Conservation (phyloP, 2,329 filamentous ascomycete genomes). For the Pestalotiopsis fici region DNA sequence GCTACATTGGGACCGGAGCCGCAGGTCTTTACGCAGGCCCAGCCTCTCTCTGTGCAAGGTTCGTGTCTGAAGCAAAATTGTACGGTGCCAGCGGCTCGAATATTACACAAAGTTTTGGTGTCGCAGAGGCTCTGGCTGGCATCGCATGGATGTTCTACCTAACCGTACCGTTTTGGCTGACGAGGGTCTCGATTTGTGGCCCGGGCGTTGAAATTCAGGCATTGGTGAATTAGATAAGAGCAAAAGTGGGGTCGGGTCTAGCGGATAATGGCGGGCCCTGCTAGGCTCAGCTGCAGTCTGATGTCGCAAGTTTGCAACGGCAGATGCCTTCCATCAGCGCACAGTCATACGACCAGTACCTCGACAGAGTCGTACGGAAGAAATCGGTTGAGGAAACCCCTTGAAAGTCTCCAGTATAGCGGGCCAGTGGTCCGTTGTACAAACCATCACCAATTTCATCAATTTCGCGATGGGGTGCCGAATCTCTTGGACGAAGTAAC, state of each 20-base stretch:
- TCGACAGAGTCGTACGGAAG: neutral
- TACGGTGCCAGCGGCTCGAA: neutral
- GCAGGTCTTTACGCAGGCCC: neutral
- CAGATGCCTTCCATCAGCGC: neutral
- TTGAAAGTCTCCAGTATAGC: neutral
- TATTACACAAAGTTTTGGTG: neutral
- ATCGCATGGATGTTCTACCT: neutral
- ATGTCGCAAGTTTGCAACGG: neutral
- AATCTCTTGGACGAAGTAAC: neutral
- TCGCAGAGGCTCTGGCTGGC: neutral
- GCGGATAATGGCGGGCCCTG: neutral
- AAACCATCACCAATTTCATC: neutral
- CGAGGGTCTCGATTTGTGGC: neutral
- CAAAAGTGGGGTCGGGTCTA: neutral
- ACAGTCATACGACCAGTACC: conserved; percentile 2
- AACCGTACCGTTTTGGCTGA: neutral
- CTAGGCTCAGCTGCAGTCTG: neutral
- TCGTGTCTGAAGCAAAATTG: neutral
- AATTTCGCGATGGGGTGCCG: neutral
- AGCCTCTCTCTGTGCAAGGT: neutral
- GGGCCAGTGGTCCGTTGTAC: neutral
- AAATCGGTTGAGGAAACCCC: neutral
- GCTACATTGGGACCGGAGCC: conserved; percentile 2
- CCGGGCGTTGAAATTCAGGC: neutral
- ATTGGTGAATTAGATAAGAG: conserved; percentile 7